phyloP scores from a whole-genome alignment of 768 basidiomycete species.

The Boletus edulis region DNA sequence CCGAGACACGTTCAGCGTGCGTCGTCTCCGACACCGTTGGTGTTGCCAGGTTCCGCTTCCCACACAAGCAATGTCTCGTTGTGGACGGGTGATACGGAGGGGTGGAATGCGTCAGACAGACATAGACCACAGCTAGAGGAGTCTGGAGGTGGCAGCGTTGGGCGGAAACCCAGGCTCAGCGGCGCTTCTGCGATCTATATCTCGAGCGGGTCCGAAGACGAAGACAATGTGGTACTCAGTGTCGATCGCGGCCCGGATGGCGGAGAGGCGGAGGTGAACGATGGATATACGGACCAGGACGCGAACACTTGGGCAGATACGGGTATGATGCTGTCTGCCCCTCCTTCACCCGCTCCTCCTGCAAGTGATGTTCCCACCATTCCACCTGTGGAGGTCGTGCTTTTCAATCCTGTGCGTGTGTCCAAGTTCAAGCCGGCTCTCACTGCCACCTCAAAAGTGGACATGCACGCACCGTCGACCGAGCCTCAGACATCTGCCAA shows the following conservation, averaged over 20 bases:
- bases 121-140: neutral
- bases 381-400: neutral
- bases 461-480: neutral
- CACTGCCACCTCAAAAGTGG: neutral
- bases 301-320: slow-evolving; percentile 15
- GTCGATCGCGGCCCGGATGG: neutral
- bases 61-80: neutral
- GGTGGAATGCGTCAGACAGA: neutral
- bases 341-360: slow-evolving; percentile 14
- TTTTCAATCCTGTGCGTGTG: neutral
- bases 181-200: slow-evolving; percentile 22
- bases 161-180: slow-evolving; percentile 6
- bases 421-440: slow-evolving; percentile 21
- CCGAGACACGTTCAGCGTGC: slow-evolving; percentile 13
- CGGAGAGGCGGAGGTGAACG: neutral
- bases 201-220: slow-evolving; percentile 29
- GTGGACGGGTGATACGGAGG: neutral
- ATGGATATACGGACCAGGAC: slow-evolving; percentile 1
- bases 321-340: slow-evolving; percentile 26
- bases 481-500: neutral
- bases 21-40: slow-evolving; percentile 14
- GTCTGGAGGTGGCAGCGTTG: neutral
- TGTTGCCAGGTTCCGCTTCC: neutral
- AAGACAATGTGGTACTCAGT: neutral
- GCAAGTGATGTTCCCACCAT: neutral